These are phyloP conservation scores for Calonectria pseudoreteaudii DNA, from an alignment of 2,329 filamentous ascomycete species.

Conservation along the genomic window DNA sequence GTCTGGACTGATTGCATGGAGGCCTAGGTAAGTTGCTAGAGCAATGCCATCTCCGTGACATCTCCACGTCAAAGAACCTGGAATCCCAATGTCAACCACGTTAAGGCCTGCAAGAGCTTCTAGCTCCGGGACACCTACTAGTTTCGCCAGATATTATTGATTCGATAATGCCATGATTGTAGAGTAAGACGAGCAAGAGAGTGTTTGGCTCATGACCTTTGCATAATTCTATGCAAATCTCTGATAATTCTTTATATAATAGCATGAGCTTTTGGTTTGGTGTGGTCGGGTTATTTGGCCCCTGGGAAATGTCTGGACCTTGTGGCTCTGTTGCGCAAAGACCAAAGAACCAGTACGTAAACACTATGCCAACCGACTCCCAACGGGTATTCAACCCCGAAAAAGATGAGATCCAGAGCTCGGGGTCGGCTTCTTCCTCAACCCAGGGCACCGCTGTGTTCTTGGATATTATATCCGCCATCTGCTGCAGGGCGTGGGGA, in stretches of 20 bases:
- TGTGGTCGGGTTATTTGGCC: not conserved
- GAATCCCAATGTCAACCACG: not conserved
- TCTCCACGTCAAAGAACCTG: slow-evolving; percentile 6
- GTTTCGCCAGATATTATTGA: slow-evolving; percentile 5
- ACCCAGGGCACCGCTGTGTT: not conserved
- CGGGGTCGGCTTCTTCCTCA: not conserved
- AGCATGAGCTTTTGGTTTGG: not conserved
- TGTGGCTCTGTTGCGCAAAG: not conserved
- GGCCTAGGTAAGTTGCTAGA: slow-evolving; percentile 9
- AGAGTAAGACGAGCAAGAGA: not conserved
- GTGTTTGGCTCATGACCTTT: not conserved
- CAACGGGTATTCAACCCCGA: not conserved
- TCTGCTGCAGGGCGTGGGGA: not conserved
- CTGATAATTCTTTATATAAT: not conserved
- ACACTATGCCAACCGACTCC: not conserved
- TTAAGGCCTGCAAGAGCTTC: not conserved
- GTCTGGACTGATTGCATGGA: not conserved
- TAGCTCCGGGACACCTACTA: not conserved
- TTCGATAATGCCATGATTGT: not conserved
- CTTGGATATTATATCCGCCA: not conserved
- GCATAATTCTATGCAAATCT: not conserved
- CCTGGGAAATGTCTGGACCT: not conserved
- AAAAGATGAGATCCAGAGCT: not conserved
- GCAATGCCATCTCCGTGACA: slow-evolving; percentile 6
- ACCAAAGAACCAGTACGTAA: not conserved